Evolutionary conservation across 179 eudicot species (phyloP), one percentile per base, ranked within the genome.

Genomic region (Gypsophila paniculata): DNA sequence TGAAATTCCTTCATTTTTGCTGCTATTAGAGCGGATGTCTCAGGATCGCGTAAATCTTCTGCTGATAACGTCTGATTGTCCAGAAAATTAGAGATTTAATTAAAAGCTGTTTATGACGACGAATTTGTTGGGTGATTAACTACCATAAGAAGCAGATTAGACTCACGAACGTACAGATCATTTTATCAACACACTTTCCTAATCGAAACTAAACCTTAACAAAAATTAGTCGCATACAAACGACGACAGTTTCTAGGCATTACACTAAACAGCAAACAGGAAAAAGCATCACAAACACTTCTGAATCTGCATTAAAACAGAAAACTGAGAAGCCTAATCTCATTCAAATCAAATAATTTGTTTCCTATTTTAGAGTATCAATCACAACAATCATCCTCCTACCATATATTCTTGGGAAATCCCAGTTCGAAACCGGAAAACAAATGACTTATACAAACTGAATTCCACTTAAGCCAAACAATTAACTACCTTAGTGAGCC

Each of bases 1-100:
- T 93, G 95, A 71, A 91, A 91, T 76, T 93, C 98, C 85, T 79
- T 91, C 90, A 91, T 64, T 79, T 93, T 93, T 65, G 90, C 70
- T 49, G 98, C 98, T 78, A 93, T 89, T n/a, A 87, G 82, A 23
- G 82, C 80, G 72, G 96, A 93, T 76, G 86, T 86, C 51, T 87
- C 91, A 5, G 86, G 88, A 76, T 91, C 91, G 65, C 89, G 86
- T 65, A 91, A 73, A 80, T 93, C 98, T 84, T 82, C 62, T 22
- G 98, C 96, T 68, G 96, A 81, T 39, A 93, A 78, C 29, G 98
- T 93, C 98, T 93, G 89, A 61, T 82, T 51, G n/a, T 9, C 64
- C 23, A 22, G 49, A 39, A 60, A 25, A 58, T 36, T 12, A 49
- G 9, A 15, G 34, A 46, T 51, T 1, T 29, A 29, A 29, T 29